Evolutionary conservation across 2,329 filamentous ascomycete genomes (phyloP), one percentile per base, ranked within the genome.

Genomic region (Fusarium siculi): DNA sequence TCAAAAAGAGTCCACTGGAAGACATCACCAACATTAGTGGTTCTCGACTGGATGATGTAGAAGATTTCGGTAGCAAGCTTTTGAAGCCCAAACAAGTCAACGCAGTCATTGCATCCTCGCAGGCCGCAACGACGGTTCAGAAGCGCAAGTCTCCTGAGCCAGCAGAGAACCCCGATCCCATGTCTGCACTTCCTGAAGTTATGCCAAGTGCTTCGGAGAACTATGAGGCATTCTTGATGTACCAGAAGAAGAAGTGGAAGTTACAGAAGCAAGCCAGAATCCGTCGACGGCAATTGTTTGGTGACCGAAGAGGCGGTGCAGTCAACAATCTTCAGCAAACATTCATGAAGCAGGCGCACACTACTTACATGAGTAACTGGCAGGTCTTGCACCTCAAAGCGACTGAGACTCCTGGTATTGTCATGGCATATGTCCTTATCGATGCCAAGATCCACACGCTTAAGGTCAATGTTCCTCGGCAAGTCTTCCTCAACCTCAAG

Each of bases 211-310:
- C 96, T 25, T 93, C 91, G 1, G 91, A 96, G 54, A 93, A 99
- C 81, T 99, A 99, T 76, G 85, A 90, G 23, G 94, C 90, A 0
- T 99, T 97, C 86, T 82, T 99, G 59, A 88, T 93, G 78, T 98
- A 98, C 78, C 96, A 99, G 80, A 99, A 99, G 83, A 91, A 95
- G 84, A 99, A 99, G 82, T 99, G 96, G 96, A 98, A 96, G 84
- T 92, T 98, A 42, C 96, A 99, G 80, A 97, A 95, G 79, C 93
- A 97, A 80, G 95, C 96, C 39, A 91, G 96, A 28, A 88, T 92
- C 68, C 91, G 96, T 47, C 89, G 97, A 72, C 90, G 96, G 54
- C 96, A 99, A 80, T 86, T 99, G 2, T 99, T 99, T 77, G 96
- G 96, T 67, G 96, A 99, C 77, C 92, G 93, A 64, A 89, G 91